These are phyloP conservation scores for Triticum turgidum DNA, from an alignment of 176 grass and related monocot species.

Conservation along the genomic window DNA sequence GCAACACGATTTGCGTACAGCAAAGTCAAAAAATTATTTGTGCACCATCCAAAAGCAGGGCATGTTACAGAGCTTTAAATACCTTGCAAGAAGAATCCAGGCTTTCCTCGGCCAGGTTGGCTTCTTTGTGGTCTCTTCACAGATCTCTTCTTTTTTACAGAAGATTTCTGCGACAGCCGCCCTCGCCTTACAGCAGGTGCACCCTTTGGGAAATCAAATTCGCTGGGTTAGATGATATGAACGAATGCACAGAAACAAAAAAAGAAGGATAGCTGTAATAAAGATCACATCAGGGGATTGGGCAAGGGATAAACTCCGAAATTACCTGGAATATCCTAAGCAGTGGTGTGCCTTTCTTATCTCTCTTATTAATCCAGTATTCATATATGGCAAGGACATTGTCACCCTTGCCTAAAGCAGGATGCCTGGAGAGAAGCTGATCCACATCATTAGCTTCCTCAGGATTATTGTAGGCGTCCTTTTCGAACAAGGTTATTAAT, in stretches of 20 bases:
- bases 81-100: slow-evolving; percentile 60
- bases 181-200: slow-evolving; percentile 33
- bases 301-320: background rate
- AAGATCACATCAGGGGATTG: background rate
- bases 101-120: slow-evolving; percentile 55
- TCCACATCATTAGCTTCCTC: slow-evolving; percentile 40
- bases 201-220: slow-evolving; percentile 33
- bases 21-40: background rate
- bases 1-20: background rate
- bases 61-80: slow-evolving; percentile 8
- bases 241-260: background rate
- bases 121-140: slow-evolving; percentile 70
- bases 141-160: slow-evolving; percentile 68
- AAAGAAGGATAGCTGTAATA: background rate
- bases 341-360: slow-evolving; percentile 51
- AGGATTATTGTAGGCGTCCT: slow-evolving; percentile 65
- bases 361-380: slow-evolving; percentile 79
- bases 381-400: slow-evolving; percentile 43
- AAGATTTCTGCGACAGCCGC: slow-evolving; percentile 52
- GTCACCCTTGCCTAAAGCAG: slow-evolving; percentile 49
- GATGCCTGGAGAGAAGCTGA: slow-evolving; percentile 50
- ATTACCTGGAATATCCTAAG: slow-evolving; percentile 89
- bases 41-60: background rate
- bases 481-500: slow-evolving; percentile 80
- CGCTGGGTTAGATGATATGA: slow-evolving; percentile 27